These are phyloP conservation scores for Eragrostis nindensis DNA, from an alignment of 176 grass and related monocot genomes.

Conservation along the genomic window DNA sequence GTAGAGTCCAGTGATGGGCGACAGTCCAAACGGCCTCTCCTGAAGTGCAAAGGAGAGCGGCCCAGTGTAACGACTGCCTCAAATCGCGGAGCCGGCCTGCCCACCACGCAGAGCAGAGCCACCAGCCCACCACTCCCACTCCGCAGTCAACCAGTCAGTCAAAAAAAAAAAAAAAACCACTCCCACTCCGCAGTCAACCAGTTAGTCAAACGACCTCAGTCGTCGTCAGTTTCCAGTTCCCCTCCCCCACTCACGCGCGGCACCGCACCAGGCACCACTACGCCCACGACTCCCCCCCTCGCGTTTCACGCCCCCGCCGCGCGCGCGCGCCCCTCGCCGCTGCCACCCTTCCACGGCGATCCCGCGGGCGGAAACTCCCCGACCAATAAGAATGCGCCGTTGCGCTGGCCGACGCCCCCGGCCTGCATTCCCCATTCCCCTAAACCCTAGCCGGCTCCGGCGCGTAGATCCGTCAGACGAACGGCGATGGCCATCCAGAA, in stretches of 20 bases:
- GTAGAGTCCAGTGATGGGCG: background rate
- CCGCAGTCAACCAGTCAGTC: background rate
- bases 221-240: background rate
- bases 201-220: background rate
- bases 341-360: conserved; percentile 18
- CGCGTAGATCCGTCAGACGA: background rate
- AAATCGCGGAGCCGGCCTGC: background rate
- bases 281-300: background rate
- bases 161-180: no score
- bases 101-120: background rate
- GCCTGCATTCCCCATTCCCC: background rate
- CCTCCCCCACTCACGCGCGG: background rate
- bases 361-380: background rate
- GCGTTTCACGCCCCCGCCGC: background rate
- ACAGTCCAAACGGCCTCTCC: background rate
- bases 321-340: background rate
- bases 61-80: background rate
- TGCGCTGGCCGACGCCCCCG: background rate
- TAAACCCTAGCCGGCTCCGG: conserved; percentile 40
- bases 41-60: background rate
- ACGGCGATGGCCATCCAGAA: background rate
- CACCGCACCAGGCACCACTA: no score
- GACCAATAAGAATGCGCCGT: background rate
- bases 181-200: no score
- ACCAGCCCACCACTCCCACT: no score